Percentiles rank a stretch among this genome's conserved stretches.
These are phyloP conservation scores for Aspergillus eucalypticola DNA, from an alignment of 2,329 filamentous ascomycete genomes.

Conservation along the genomic window DNA sequence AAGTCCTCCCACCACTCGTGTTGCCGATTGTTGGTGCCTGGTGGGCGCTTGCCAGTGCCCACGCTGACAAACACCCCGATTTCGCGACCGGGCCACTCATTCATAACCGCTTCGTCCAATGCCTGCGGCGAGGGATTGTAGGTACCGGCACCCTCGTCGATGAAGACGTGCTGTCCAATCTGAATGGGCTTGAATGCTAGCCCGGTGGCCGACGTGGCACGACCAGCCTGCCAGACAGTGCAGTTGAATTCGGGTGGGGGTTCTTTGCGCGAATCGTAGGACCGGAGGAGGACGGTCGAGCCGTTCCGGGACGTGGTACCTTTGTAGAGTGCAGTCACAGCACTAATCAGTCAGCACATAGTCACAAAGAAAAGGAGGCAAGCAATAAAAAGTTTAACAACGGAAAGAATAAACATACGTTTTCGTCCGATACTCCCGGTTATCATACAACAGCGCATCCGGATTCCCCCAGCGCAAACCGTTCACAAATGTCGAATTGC, in stretches of 20 bases:
- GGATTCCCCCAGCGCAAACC: slow-evolving; percentile 70
- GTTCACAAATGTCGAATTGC: slow-evolving; percentile 50
- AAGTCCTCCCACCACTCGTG: slow-evolving; percentile 94
- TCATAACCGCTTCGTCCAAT: slow-evolving; percentile 85
- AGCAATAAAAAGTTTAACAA: neutral
- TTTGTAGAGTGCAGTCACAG: slow-evolving; percentile 87
- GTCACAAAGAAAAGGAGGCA: neutral
- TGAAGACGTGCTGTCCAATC: slow-evolving; percentile 89
- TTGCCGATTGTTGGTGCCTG: slow-evolving; percentile 66
- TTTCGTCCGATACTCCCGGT: slow-evolving; percentile 80
- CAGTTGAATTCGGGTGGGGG: slow-evolving; percentile 88
- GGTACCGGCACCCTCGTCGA: slow-evolving; percentile 86
- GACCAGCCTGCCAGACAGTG: slow-evolving; percentile 94
- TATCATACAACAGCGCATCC: slow-evolving; percentile 84
- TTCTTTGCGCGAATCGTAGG: slow-evolving; percentile 93
- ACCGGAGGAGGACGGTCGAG: slow-evolving; percentile 74
- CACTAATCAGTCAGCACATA: slow-evolving; percentile 54
- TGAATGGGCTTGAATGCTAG: slow-evolving; percentile 95
- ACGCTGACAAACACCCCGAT: slow-evolving; percentile 90
- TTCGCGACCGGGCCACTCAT: slow-evolving; percentile 93
- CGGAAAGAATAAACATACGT: slow-evolving; percentile 65
- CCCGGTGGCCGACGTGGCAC: slow-evolving; percentile 88
- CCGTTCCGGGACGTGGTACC: slow-evolving; percentile 67
- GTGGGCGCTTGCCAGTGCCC: slow-evolving; percentile 83
- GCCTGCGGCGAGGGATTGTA: slow-evolving; percentile 87